These are phyloP conservation scores for Noccaea caerulescens DNA, from an alignment of 345 rosid species.

Conservation along the genomic window DNA sequence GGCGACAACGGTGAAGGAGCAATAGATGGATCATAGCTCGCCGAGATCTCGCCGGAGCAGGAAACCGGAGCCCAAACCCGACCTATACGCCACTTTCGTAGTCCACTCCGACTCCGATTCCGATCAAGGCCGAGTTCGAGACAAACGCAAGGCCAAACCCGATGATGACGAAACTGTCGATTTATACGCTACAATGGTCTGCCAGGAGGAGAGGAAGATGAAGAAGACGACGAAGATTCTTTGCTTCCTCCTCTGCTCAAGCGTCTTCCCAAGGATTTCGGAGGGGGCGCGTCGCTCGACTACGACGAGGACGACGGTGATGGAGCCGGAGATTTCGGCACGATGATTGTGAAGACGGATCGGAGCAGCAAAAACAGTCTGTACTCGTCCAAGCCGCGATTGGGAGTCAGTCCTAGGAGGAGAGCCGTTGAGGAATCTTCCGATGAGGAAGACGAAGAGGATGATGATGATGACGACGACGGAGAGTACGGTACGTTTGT, in stretches of 20 bases:
- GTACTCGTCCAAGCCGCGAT: slow-evolving; percentile 42
- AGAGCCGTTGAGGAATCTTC: slow-evolving; percentile 39
- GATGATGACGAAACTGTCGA: slow-evolving; percentile 46
- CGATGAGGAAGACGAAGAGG: slow-evolving; percentile 58
- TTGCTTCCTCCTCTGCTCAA: slow-evolving; percentile 87
- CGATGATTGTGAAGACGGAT: slow-evolving; percentile 77
- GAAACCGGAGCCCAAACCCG: slow-evolving; percentile 52
- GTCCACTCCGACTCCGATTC: slow-evolving; percentile 61
- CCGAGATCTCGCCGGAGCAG: slow-evolving; percentile 52
- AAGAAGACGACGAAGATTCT: slow-evolving; percentile 65
- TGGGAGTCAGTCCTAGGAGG: slow-evolving; percentile 42
- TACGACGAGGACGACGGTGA: slow-evolving; percentile 58
- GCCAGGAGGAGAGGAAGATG: slow-evolving; percentile 46
- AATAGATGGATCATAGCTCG: slow-evolving; percentile 53
- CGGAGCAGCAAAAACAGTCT: slow-evolving; percentile 41
- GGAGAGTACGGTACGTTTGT: slow-evolving; percentile 83
- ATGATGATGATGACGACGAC: slow-evolving; percentile 47
- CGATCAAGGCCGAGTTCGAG: slow-evolving; percentile 36
- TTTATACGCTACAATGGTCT: slow-evolving; percentile 59
- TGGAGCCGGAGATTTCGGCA: slow-evolving; percentile 61
- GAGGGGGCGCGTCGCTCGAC: slow-evolving; percentile 62
- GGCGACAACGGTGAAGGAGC: slow-evolving; percentile 36
- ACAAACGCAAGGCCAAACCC: slow-evolving; percentile 41
- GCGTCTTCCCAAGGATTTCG: slow-evolving; percentile 90
- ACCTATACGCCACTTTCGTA: slow-evolving; percentile 59